phyloP scores from a whole-genome alignment of 1,284 basidiomycete species.

The Rhodotorula sp. region DNA sequence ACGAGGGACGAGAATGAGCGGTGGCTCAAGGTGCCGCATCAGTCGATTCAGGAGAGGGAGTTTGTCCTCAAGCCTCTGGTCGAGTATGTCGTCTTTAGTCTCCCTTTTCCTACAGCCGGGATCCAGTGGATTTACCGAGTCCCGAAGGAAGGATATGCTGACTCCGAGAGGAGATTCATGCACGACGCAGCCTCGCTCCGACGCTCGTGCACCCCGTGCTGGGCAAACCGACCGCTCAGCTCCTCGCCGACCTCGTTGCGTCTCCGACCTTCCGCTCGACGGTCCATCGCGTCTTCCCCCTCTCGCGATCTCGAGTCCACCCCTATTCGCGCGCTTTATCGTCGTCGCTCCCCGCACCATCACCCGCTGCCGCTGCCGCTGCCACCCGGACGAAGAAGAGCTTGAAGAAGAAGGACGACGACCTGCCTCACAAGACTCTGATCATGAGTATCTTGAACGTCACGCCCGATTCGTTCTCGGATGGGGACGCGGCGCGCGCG shows the following conservation, averaged over 20 bases:
- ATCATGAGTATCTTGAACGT: constrained; percentile 94
- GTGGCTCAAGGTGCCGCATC: constrained; percentile 80
- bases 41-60: constrained; percentile 75
- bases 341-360: neutral
- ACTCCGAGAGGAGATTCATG: too few species aligned
- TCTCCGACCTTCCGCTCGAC: constrained; percentile 36
- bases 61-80: constrained; percentile 86
- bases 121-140: too few species aligned
- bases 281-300: constrained; percentile 55
- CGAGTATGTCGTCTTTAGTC: constrained; percentile 64
- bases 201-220: constrained; percentile 64
- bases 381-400: neutral
- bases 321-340: constrained; percentile 22
- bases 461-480: constrained; percentile 97
- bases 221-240: constrained; percentile 54
- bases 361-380: neutral
- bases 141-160: neutral
- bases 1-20: constrained; percentile 49
- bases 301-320: constrained; percentile 51
- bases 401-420: neutral
- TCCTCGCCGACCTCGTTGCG: constrained; percentile 51
- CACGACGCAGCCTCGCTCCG: constrained; percentile 64
- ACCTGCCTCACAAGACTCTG: constrained; percentile 55
- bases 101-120: neutral
- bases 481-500: constrained; percentile 59